Evolutionary conservation across 805 yeast genomes (phyloP).

Genomic region (Nakazawaea holstii): DNA sequence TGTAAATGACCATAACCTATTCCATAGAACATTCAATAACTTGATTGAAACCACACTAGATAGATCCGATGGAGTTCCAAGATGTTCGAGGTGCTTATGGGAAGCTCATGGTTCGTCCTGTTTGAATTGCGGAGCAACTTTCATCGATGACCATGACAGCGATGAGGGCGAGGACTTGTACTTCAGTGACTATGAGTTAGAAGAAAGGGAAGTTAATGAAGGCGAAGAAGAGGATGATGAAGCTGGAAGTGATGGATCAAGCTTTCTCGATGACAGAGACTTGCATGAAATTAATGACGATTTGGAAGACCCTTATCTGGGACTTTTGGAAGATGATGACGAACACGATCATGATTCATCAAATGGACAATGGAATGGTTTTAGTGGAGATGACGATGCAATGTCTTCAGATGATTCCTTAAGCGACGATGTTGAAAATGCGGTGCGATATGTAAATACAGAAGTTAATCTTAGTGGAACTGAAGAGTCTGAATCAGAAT

Average conservation of each 20-base stretch:
- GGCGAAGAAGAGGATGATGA: constrained; percentile 14
- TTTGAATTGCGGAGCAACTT: constrained; percentile 58
- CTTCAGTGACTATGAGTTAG: constrained; percentile 1
- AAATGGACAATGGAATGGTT: constrained; percentile 1
- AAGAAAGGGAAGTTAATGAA: constrained; percentile 5
- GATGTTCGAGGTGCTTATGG: constrained; percentile 79
- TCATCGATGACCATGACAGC: constrained; percentile 19
- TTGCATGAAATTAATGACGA: constrained; percentile 3
- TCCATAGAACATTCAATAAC: constrained; percentile 43
- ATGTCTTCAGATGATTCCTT: not conserved
- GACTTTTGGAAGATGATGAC: not conserved
- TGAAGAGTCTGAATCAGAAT: not conserved
- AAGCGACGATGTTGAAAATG: not conserved
- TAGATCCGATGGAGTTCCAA: constrained; percentile 62
- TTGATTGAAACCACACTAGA: constrained; percentile 51
- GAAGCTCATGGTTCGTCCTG: constrained; percentile 67
- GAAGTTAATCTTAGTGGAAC: not conserved
- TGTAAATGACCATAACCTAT: constrained; percentile 30
- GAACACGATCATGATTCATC: not conserved
- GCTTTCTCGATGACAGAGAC: constrained; percentile 8
- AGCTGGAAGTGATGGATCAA: constrained; percentile 10
- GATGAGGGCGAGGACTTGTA: constrained; percentile 10
- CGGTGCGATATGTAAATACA: constrained; percentile 1
- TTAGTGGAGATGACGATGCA: not conserved
- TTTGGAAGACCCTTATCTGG: not conserved